phyloP scores from a whole-genome alignment of 176 grass and related monocot species.

The Puccinellia tenuiflora region DNA sequence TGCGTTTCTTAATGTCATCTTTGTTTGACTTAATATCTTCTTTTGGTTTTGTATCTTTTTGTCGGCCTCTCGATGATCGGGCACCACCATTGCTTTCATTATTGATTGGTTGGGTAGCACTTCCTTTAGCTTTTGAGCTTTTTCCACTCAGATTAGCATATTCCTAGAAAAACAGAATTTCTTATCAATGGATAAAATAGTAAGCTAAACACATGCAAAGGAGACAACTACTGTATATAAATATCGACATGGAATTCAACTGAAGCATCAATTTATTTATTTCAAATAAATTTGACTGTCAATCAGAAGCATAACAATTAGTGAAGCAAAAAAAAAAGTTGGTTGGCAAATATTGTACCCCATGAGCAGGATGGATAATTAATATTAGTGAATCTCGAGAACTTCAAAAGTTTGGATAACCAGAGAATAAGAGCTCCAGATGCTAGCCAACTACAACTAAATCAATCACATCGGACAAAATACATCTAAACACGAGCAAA shows the following conservation, averaged over 20 bases:
- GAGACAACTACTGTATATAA: background rate
- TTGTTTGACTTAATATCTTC: constrained; percentile 49
- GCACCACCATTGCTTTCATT: constrained; percentile 47
- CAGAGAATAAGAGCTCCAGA: background rate
- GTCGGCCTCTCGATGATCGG: constrained; percentile 42
- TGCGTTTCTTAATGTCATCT: constrained; percentile 55
- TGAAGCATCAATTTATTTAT: background rate
- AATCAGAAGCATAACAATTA: background rate
- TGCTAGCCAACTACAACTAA: background rate
- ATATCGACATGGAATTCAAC: constrained; percentile 1
- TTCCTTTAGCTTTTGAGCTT: constrained; percentile 57
- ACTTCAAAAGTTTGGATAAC: background rate
- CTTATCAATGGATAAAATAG: constrained; percentile 10
- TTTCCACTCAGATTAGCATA: constrained; percentile 70
- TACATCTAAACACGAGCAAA: background rate
- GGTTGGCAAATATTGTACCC: background rate
- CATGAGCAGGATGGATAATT: background rate
- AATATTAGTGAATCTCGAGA: background rate
- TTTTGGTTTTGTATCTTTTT: constrained; percentile 57
- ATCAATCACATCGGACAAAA: background rate
- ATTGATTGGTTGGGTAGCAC: constrained; percentile 42
- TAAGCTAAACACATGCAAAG: background rate
- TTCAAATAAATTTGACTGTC: background rate
- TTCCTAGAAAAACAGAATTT: constrained; percentile 58
- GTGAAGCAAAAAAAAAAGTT: background rate